Evolutionary conservation across 441 rosid species (phyloP).

Genomic region (Populus trichocarpa): DNA sequence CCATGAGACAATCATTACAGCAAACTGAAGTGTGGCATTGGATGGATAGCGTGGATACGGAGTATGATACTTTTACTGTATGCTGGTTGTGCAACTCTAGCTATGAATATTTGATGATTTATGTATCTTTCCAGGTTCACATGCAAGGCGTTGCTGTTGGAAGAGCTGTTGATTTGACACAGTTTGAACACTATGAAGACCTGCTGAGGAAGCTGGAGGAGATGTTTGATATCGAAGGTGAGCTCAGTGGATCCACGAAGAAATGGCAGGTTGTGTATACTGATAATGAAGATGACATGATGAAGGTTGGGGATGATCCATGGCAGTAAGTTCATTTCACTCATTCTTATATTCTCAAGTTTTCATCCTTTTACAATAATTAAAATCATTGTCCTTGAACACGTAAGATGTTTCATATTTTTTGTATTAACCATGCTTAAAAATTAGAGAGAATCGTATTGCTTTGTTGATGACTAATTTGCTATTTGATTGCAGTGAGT

Average conservation of each 20-base stretch:
- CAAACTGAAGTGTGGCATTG: not conserved
- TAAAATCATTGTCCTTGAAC: too few species aligned
- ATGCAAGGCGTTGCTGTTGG: slow-evolving; percentile 99
- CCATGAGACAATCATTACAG: not conserved
- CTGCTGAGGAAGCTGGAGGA: slow-evolving; percentile 79
- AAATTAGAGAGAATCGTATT: not conserved
- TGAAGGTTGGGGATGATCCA: slow-evolving; percentile 99
- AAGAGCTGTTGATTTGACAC: slow-evolving; percentile 91
- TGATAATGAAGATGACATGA: slow-evolving; percentile 98
- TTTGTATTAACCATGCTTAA: not conserved
- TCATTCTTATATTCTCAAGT: too few species aligned
- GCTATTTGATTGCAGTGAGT: slow-evolving; percentile 59
- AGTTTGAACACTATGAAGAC: slow-evolving; percentile 63
- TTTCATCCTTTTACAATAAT: not conserved
- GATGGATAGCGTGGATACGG: not conserved
- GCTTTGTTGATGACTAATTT: slow-evolving; percentile 1
- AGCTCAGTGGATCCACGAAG: slow-evolving; percentile 65
- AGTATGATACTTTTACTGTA: not conserved
- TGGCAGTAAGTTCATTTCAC: slow-evolving; percentile 76
- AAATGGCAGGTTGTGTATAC: slow-evolving; percentile 97
- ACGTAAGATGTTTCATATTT: not conserved
- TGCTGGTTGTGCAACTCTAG: not conserved
- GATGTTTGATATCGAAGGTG: slow-evolving; percentile 89
- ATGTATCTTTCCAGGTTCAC: slow-evolving; percentile 58
- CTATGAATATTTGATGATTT: slow-evolving; percentile 6